Evolutionary conservation across 2,329 filamentous ascomycete genomes (phyloP), one percentile per base, ranked within the genome.

Genomic region (Trichoderma asperellum): DNA sequence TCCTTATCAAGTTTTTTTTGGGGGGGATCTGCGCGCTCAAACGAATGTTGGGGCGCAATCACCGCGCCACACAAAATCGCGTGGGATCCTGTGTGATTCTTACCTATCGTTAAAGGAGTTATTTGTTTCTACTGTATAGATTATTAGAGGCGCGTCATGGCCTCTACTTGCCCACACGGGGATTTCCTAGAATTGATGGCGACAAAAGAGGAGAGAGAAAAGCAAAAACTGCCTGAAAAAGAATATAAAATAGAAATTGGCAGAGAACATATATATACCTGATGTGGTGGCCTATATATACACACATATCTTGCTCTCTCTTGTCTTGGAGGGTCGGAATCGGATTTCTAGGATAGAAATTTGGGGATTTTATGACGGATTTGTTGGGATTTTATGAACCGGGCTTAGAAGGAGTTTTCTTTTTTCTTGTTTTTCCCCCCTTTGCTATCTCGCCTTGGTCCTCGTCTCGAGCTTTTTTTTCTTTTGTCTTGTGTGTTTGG

Each of bases 141-240:
- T 2, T 61, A 14, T 55, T 53, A 61, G 65, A 61, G 57, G 57
- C 57, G 34, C 24, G 79, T 76, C 81, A 82, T 77, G 79, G 82
- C 79, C 86, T 86, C 85, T 86, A 76, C 83, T 84, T 16, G 83
- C 83, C 52, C 78, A 74, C 83, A 79, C 34, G 83, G 82, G 59
- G 83, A 10, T 80, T 78, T 7, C 77, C 2, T 59, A 24, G 62
- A 58, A 24, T 49, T 66, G 62, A 61, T 55, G 65, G 29, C 24
- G n/a, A 60, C 35, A 55, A 61, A n/a, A 40, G 40, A 18, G 27
- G 27, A n/a, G n/a, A 58, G 58, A 68, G 52, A 68, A 68, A 34
- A 37, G 27, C 10, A 58, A 52, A 67, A 59, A 16, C 37, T 8
- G 24, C 37, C 12, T 21, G 21, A 59, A 65, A 43, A 65, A 56